Evolutionary conservation across 2,329 filamentous ascomycete species (phyloP).

Genomic region (Hypoxylon rubiginosum): DNA sequence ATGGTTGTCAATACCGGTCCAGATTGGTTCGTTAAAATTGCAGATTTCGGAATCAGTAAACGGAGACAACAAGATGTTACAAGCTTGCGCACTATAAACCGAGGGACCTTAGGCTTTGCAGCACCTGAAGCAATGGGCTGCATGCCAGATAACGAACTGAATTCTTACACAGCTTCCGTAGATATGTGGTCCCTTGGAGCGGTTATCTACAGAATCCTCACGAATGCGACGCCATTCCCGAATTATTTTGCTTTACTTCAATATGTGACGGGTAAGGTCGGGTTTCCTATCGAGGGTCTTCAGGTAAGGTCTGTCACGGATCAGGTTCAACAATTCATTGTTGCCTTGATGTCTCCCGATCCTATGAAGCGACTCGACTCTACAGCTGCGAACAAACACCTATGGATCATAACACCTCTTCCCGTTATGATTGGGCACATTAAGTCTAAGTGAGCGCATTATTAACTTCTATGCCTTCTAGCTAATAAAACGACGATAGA

Average conservation of each 20-base stretch:
- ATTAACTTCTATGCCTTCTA: background rate
- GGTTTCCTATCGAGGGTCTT: background rate
- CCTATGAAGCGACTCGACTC: constrained; percentile 1
- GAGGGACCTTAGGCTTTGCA: constrained; percentile 39
- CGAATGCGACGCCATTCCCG: constrained; percentile 1
- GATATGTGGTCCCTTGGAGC: constrained; percentile 49
- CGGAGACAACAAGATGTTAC: constrained; percentile 34
- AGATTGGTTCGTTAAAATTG: constrained; percentile 49
- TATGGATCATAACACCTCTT: background rate
- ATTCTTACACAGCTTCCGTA: constrained; percentile 31
- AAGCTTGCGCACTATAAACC: constrained; percentile 23
- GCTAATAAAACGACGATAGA: background rate
- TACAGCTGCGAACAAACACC: background rate
- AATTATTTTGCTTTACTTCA: background rate
- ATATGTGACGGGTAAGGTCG: background rate
- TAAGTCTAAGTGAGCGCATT: background rate
- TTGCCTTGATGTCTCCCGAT: constrained; percentile 3
- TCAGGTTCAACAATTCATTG: constrained; percentile 2
- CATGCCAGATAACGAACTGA: background rate
- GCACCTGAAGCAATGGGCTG: constrained; percentile 44
- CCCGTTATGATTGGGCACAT: background rate
- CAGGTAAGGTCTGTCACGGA: background rate
- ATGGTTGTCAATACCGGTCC: constrained; percentile 41
- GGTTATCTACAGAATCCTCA: constrained; percentile 37
- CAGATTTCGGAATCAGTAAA: constrained; percentile 49